Evolutionary conservation across 2,329 filamentous ascomycete species (phyloP), one percentile per base, ranked within the genome.

Genomic region (Annulohypoxylon truncatum): DNA sequence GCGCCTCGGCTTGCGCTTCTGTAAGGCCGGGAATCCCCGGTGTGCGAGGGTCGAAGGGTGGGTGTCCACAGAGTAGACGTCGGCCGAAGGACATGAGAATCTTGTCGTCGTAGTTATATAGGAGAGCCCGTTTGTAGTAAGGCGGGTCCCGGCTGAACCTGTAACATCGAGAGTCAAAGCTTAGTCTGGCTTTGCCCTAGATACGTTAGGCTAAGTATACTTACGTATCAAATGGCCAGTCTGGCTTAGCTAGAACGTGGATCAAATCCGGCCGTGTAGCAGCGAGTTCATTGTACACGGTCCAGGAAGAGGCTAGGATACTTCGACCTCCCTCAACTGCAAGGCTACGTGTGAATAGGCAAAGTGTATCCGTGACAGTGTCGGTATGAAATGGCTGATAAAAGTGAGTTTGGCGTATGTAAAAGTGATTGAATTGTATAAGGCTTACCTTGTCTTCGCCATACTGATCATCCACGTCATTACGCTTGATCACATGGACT

Each of bases 401-500:
- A 28, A 28, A 28, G 26, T 4, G 2, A 48, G 26, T 51, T 20
- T 18, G 13, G 22, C 9, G 13, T 7, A 51, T 22, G n/a, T n/a
- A n/a, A 13, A 4, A 24, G 28, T 6, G 3, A 31, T 15, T 51
- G 4, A 20, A 2, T n/a, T 4, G n/a, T 20, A 18, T 20, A 4
- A 10, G 2, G 10, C n/a, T 22, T 31, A 22, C 47, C 47, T 51
- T 51, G 13, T 51, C 47, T 20, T 51, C 47, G 13, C 47, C 47
- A 20, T 51, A 51, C 20, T 51, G 47, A 22, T 51, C 47, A 12
- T 51, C 47, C 13, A 28, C 33, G 26, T 51, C 47, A n/a, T 51
- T 51, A 18, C 47, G 47, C 13, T 51, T 51, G 47, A 51, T 51
- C 5, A 51, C 47, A 22, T 51, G 47, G 3, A 51, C 47, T 51